Percentiles rank a stretch among this genome's conserved stretches.
Evolutionary conservation across 176 grass and related monocot species (phyloP).

Genomic region (Oryza glaberrima): DNA sequence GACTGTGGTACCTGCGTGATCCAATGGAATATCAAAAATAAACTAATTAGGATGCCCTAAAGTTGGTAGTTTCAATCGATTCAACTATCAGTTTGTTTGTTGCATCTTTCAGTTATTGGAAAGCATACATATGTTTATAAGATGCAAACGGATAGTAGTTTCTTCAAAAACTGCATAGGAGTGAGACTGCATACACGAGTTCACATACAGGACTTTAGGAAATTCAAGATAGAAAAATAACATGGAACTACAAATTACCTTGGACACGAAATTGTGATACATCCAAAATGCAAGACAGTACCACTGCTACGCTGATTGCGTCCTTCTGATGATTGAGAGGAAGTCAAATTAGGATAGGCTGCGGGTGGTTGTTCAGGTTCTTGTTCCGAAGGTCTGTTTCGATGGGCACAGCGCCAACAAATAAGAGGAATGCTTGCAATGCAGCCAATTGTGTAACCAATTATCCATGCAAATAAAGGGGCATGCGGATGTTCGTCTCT

Average conservation of each 20-base stretch:
- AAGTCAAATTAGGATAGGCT: slow-evolving; percentile 60
- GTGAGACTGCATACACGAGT: slow-evolving; percentile 13
- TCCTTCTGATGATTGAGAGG: slow-evolving; percentile 51
- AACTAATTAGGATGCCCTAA: slow-evolving; percentile 4
- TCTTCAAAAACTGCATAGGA: slow-evolving; percentile 8
- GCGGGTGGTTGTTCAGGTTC: slow-evolving; percentile 49
- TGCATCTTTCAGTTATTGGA: slow-evolving; percentile 21
- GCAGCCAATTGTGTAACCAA: slow-evolving; percentile 88
- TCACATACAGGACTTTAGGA: slow-evolving; percentile 14
- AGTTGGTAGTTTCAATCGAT: neutral
- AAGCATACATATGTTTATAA: neutral
- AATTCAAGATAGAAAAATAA: slow-evolving; percentile 23
- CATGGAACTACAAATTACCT: slow-evolving; percentile 44
- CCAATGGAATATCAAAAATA: slow-evolving; percentile 22
- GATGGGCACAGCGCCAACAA: slow-evolving; percentile 91
- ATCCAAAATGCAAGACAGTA: slow-evolving; percentile 44
- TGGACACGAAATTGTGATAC: slow-evolving; percentile 48
- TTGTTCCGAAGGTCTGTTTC: slow-evolving; percentile 69
- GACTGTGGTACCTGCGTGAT: neutral
- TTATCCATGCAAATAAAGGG: slow-evolving; percentile 87
- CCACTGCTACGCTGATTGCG: slow-evolving; percentile 42
- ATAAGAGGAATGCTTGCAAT: slow-evolving; percentile 83
- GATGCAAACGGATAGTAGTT: slow-evolving; percentile 14
- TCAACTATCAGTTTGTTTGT: neutral
- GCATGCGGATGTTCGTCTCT: slow-evolving; percentile 73